Evolutionary conservation across 441 rosid species (phyloP), one percentile per base, ranked within the genome.

Genomic region (Croton laevigatus): DNA sequence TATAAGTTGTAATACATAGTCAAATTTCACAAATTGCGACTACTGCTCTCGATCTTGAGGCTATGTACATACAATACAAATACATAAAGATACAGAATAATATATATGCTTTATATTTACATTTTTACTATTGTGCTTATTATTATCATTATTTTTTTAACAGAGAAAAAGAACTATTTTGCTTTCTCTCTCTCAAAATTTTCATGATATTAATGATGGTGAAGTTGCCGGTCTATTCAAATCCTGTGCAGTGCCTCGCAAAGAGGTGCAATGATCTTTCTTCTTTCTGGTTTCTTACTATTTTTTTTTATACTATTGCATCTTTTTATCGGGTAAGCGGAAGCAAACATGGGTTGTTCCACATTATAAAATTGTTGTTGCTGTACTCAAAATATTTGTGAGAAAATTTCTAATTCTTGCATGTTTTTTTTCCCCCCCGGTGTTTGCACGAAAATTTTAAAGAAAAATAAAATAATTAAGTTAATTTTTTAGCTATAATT

Each of bases 251-350:
- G 34, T 52, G 57, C 79, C 86, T 62, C 64, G 42, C 62, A 80
- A 69, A 79, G 85, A 79, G 89, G 93, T 89, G 10, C 52, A 73
- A 53, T 40, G 17, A 37, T 59, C 37, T 54, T n/a, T 70, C 37
- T 5, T 44, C 3, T 67, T 10, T 37, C 27, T 11, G 20, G 37
- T 67, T 32, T 67, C 51, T 40, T 22, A 54, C 58, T 37, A 46
- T 27, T 9, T 6, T 40, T 40, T 48, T 45, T 57, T 57, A 5
- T 57, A 10, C 3, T 51, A 27, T 17, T 46, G n/a, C 23, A 27
- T 14, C 53, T 69, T 20, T 20, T 60, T 14, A 34, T 67, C 59
- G 38, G 52, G 20, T 48, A 42, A 61, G 55, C 62, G 71, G 59
- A 9, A 64, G 36, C 27, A 53, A 53, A 8, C 27, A 19, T 60